These are phyloP conservation scores for Aureobasidium sp. DNA, from an alignment of 2,329 filamentous ascomycete genomes.

Conservation along the genomic window DNA sequence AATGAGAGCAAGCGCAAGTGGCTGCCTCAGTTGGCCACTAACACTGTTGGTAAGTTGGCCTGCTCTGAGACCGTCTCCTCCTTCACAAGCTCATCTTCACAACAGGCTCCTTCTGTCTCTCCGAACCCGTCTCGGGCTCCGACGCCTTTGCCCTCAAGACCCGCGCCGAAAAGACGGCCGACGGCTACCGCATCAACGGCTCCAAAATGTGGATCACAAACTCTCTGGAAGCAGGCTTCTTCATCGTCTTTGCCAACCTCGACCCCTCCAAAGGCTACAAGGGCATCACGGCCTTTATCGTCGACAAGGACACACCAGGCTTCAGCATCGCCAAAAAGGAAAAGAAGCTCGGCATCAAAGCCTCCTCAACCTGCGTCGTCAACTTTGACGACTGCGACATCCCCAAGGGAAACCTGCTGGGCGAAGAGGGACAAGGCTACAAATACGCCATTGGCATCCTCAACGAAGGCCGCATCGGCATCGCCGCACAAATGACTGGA, in stretches of 20 bases:
- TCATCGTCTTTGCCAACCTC: constrained; percentile 96
- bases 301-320: constrained; percentile 82
- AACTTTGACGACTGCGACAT: constrained; percentile 96
- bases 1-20: constrained; percentile 73
- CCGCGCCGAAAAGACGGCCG: constrained; percentile 73
- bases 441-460: constrained; percentile 93
- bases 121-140: constrained; percentile 85
- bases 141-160: constrained; percentile 95
- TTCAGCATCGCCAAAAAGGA: constrained; percentile 99
- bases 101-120: constrained; percentile 75
- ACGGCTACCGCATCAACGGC: constrained; percentile 81
- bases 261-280: constrained; percentile 90
- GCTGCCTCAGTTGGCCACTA: constrained; percentile 81
- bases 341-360: constrained; percentile 97
- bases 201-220: constrained; percentile 99
- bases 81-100: background rate
- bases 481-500: constrained; percentile 97
- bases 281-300: constrained; percentile 91
- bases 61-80: constrained; percentile 17
- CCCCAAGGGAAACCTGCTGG: constrained; percentile 79
- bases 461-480: constrained; percentile 96
- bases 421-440: constrained; percentile 85
- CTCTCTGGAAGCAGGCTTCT: constrained; percentile 85
- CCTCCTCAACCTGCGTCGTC: constrained; percentile 92
- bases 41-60: constrained; percentile 59